Base-by-base conservation (phyloP, 805 yeast genomes). In the Kuraishia piskuri region DNA sequence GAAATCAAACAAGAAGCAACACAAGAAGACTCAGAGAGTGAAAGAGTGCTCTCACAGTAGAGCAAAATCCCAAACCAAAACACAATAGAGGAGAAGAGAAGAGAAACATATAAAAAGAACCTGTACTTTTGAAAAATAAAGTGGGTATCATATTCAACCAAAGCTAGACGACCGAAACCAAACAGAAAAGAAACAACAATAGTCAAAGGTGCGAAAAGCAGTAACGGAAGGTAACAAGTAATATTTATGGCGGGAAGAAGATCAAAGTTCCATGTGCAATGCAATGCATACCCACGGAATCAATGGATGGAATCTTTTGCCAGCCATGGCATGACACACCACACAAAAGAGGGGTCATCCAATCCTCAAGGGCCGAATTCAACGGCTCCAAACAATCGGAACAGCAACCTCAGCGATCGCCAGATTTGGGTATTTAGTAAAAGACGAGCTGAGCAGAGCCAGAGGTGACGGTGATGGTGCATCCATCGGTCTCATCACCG, bases 401-500 rank as follows among this genome's bases (percentile, higher is more conserved):
- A n/a, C n/a, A n/a, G n/a, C n/a, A n/a, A n/a, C n/a, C n/a, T n/a
- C 40, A 31, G 40, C 40, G 4, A 31, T 3, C 40, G 3, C 14
- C 40, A 12, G 40, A 17, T 7, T 25, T 25, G 40, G 40, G 21
- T 14, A 46, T 44, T 48, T 55, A 54, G 55, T 67, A 68, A 55
- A 70, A 67, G 53, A 61, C 68, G 57, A 69, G 57, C 45, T 66
- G 62, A 50, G 72, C 74, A 49, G 67, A 62, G 54, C 72, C 72
- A 21, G 52, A 44, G 23, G 69, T 63, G 23, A 70, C 72, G 26
- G 72, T 77, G 57, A 84, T 87, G 52, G 95, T 88, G 77, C 95
- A 88, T 62, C 95, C 95, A 64, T 86, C 90, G 20, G 83, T 60
- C 54, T 84, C 82, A 55, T 72, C 68, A 59, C 89, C 90, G 58